Conservation (phyloP, 2,329 filamentous ascomycete species). For the Fusarium agapanthi region DNA sequence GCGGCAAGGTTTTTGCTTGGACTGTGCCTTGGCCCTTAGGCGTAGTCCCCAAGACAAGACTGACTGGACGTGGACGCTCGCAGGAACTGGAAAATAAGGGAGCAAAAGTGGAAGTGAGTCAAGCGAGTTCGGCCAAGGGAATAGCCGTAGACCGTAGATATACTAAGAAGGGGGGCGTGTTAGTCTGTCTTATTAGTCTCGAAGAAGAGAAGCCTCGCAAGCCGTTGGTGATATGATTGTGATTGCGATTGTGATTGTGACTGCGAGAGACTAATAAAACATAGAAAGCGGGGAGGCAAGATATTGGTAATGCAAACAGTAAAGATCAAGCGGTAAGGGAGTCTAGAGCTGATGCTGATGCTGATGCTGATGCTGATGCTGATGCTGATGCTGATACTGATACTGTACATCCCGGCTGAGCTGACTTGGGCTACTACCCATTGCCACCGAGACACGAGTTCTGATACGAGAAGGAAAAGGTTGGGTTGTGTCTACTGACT, state of each 20-base stretch:
- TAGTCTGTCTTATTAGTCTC: neutral
- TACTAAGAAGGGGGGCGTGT: conserved; percentile 1
- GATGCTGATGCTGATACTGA: neutral
- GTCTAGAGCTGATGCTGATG: neutral
- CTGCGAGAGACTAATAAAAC: neutral
- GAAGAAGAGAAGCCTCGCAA: neutral
- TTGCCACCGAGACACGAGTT: neutral
- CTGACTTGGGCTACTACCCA: neutral
- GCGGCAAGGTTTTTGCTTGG: conserved; percentile 32
- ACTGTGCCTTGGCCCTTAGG: conserved; percentile 12
- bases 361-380: neutral
- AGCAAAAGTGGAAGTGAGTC: conserved; percentile 20
- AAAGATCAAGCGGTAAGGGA: neutral
- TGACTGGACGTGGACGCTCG: neutral
- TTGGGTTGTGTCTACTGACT: neutral
- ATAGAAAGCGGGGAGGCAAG: neutral
- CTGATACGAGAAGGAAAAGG: neutral
- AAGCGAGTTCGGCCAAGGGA: conserved; percentile 7
- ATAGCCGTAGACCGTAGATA: neutral
- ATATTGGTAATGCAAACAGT: neutral
- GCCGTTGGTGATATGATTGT: neutral
- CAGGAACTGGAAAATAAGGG: neutral
- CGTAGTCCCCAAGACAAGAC: neutral
- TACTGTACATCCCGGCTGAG: neutral
- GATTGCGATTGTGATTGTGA: neutral